phyloP scores from a whole-genome alignment of 306 rosid genomes.

The Gillenia trifoliata region DNA sequence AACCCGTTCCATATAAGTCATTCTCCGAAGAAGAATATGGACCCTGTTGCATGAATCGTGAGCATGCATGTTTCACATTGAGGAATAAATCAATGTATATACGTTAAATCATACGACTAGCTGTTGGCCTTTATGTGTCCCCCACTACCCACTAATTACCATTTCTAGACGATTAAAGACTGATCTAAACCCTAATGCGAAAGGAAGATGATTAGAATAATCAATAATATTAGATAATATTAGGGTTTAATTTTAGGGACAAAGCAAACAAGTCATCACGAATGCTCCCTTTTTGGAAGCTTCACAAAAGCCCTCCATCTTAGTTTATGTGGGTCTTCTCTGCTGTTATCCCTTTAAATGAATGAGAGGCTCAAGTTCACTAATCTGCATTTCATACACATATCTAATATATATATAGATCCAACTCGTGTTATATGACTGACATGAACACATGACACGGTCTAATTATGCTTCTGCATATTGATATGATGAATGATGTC shows the following conservation, averaged over 20 bases:
- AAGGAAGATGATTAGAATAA: not conserved
- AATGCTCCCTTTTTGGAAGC: conserved; percentile 14
- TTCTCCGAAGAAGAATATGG: too few species aligned
- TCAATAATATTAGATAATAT: not conserved
- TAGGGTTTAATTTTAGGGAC: not conserved
- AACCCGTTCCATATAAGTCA: too few species aligned
- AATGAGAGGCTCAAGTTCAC: not conserved
- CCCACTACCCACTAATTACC: conserved; percentile 7
- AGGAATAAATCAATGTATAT: not conserved
- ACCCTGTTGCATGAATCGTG: not conserved
- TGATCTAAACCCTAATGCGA: not conserved
- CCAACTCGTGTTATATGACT: not conserved
- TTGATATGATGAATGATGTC: conserved; percentile 6
- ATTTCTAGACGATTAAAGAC: not conserved
- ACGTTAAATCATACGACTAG: not conserved
- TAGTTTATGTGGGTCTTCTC: not conserved
- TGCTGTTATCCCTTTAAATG: not conserved
- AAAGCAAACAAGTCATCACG: not conserved
- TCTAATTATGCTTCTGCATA: not conserved
- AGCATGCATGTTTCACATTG: not conserved
- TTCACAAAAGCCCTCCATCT: not conserved
- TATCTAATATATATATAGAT: not conserved
- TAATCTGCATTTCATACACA: not conserved
- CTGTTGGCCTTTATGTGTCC: not conserved
- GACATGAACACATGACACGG: conserved; percentile 12